Conservation (phyloP, 768 basidiomycete species). For the Termitomyces sp. region DNA sequence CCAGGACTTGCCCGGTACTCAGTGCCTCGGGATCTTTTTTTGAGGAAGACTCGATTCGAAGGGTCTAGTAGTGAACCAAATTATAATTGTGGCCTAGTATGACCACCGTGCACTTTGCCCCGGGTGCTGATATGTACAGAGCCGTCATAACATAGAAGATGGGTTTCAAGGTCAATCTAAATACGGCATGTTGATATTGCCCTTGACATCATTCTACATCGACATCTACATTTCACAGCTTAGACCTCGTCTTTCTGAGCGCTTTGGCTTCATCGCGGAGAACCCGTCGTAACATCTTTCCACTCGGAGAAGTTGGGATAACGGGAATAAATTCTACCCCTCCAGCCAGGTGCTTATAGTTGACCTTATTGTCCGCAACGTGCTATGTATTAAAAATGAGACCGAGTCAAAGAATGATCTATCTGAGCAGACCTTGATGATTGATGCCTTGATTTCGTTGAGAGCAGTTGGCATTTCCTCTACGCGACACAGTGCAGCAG, state of each 20-base stretch:
- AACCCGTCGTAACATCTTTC: slow-evolving; percentile 49
- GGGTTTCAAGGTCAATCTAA: too few relatives aligned
- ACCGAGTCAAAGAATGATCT: not conserved
- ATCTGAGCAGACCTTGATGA: slow-evolving; percentile 40
- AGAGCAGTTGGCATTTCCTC: slow-evolving; percentile 26
- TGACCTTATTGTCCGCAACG: slow-evolving; percentile 52
- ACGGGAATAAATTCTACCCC: slow-evolving; percentile 54
- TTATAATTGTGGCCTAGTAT: too few relatives aligned
- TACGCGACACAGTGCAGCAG: slow-evolving; percentile 37
- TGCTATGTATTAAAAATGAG: slow-evolving; percentile 31
- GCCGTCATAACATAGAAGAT: too few relatives aligned
- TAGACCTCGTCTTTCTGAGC: slow-evolving; percentile 8
- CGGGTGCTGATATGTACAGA: too few relatives aligned
- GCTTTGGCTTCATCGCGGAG: slow-evolving; percentile 49
- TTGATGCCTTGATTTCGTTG: slow-evolving; percentile 40
- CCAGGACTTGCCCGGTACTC: too few relatives aligned
- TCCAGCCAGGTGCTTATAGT: slow-evolving; percentile 59
- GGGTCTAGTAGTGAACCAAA: too few relatives aligned
- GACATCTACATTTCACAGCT: slow-evolving; percentile 2
- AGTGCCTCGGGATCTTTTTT: too few relatives aligned
- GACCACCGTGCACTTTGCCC: too few relatives aligned
- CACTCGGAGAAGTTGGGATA: slow-evolving; percentile 66
- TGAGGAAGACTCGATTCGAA: too few relatives aligned
- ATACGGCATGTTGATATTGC: not conserved
- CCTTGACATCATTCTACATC: too few relatives aligned